A percentile compares a stretch with the other conserved stretches of the same genome.
phyloP scores from a whole-genome alignment of 345 rosid genomes.

The Mercurialis annua region DNA sequence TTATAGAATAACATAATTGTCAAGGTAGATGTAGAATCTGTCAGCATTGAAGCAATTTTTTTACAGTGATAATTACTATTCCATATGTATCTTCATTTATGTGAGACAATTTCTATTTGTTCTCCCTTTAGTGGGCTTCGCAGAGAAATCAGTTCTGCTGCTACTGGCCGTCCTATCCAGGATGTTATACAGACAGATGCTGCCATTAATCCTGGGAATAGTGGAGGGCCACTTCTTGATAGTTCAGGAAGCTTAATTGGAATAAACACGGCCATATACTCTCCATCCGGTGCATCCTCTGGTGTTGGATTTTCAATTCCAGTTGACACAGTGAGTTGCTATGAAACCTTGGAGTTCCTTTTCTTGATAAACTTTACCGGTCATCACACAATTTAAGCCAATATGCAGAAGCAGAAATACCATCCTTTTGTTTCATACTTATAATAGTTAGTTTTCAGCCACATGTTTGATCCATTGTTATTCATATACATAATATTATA shows the following conservation, averaged over 20 bases:
- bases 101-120: slow-evolving; percentile 16
- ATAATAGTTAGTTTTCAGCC: too few species aligned
- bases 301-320: slow-evolving; percentile 99
- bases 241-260: slow-evolving; percentile 92
- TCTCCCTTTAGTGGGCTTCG: slow-evolving; percentile 65
- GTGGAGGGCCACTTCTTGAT: slow-evolving; percentile 96
- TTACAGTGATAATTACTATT: neutral
- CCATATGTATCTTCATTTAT: neutral
- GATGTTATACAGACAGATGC: slow-evolving; percentile 99
- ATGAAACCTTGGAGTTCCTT: neutral
- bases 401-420: slow-evolving; percentile 2
- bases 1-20: neutral
- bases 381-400: neutral
- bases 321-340: slow-evolving; percentile 81
- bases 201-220: slow-evolving; percentile 95
- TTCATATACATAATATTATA: too few species aligned
- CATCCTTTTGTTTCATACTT: too few species aligned
- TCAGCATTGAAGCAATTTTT: neutral
- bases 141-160: slow-evolving; percentile 96
- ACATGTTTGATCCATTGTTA: too few species aligned
- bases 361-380: slow-evolving; percentile 1
- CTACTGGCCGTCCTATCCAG: slow-evolving; percentile 97
- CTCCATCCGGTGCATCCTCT: slow-evolving; percentile 99
- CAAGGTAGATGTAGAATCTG: neutral
- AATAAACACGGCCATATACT: slow-evolving; percentile 92